Conservation (phyloP, 164 flowering plant species). For the Echeveria elegans region DNA sequence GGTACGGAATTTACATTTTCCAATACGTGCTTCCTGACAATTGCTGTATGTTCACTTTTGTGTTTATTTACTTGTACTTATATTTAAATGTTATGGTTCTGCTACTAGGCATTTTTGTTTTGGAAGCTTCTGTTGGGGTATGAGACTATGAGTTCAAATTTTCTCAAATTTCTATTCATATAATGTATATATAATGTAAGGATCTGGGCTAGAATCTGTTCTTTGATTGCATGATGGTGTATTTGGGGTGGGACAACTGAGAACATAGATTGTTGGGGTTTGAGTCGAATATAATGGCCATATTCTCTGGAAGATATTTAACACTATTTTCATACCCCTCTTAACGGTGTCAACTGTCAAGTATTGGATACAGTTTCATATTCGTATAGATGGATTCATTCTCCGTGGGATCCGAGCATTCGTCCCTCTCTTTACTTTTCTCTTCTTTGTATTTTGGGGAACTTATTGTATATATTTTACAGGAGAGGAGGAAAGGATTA, state of each 20-base stretch:
- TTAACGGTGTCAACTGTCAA: no score
- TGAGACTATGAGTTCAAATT: neutral
- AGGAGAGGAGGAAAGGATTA: conserved; percentile 18
- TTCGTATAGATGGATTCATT: neutral
- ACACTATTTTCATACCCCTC: no score
- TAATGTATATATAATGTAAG: no score
- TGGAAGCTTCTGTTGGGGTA: neutral
- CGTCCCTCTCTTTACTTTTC: no score
- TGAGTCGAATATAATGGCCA: no score
- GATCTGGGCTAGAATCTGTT: no score
- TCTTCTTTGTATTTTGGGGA: neutral
- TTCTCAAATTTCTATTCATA: neutral
- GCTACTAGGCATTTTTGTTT: neutral
- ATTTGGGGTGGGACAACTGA: neutral
- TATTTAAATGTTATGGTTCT: neutral
- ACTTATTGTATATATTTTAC: neutral
- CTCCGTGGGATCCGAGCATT: neutral
- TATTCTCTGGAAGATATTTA: no score
- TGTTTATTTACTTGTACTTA: neutral
- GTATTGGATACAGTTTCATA: neutral
- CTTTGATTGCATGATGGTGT: neutral
- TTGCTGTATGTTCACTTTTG: neutral
- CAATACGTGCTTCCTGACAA: neutral
- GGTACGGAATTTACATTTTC: conserved; percentile 5
- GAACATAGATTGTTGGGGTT: no score